Evolutionary conservation across 2,329 filamentous ascomycete species (phyloP), one percentile per base, ranked within the genome.

Genomic region (Metarhizium humberi): DNA sequence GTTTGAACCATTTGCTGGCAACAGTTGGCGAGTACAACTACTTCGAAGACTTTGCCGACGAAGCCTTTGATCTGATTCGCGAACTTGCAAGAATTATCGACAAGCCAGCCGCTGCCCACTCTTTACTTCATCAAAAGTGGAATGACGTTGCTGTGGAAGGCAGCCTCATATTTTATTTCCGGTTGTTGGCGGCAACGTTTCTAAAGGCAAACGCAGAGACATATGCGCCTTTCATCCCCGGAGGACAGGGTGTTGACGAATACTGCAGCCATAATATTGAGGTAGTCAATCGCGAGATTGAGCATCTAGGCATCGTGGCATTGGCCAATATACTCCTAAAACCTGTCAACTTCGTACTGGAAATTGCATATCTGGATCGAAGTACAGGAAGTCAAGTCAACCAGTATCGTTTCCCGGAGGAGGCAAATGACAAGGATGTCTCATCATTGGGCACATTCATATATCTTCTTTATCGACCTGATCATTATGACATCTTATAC

Each of bases 401-500:
- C 66, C 80, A 78, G 36, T 85, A 88, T 67, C 79, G 79, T 25
- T 82, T 87, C 63, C 84, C 79, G 3, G 75, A 80, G 29, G 80
- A 79, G 47, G 73, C 75, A 14, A 77, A 76, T 54, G 68, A 65
- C 3, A 73, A 76, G 54, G 74, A 76, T 53, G 63, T 69, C 47
- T 69, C 71, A 16, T 65, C 67, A 1, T 64, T 79, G 0, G 78
- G 75, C 0, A 75, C 78, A 30, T 75, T 80, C 36, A 80, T 86
- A 40, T 75, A 82, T 61, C 73, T 79, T 57, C 78, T 78, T 66
- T 92, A 74, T 80, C 85, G 75, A 67, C 95, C 75, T 46, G 90
- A 90, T 57, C 94, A 97, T 71, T 99, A 97, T 70, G 94, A 97
- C 70, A 85, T 99, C 58, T 79, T 97, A 38, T 99, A 99, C 75